Conservation (phyloP, 2,329 filamentous ascomycete species). For the Fusarium domesticum region DNA sequence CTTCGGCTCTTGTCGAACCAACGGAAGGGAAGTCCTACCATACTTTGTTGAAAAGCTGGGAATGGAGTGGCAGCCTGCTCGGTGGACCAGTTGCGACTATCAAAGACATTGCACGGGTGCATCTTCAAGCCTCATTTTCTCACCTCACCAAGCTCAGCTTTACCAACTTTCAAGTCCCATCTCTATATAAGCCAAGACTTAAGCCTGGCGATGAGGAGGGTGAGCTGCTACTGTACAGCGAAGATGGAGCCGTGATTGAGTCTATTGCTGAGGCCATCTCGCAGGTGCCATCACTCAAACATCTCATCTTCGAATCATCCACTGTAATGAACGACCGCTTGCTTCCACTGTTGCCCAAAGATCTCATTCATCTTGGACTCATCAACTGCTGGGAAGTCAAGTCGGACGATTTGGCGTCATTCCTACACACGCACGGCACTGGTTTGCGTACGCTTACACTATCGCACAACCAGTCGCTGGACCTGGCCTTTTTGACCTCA, state of each 20-base stretch:
- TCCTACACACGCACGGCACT: conserved; percentile 64
- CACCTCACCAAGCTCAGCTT: conserved; percentile 56
- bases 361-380: conserved; percentile 66
- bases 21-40: conserved; percentile 32
- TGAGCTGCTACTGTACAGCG: conserved; percentile 34
- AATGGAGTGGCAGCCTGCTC: conserved; percentile 58
- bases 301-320: conserved; percentile 72
- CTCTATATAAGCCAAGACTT: conserved; percentile 39
- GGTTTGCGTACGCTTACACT: conserved; percentile 66
- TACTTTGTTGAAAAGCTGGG: conserved; percentile 52
- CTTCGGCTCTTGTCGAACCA: conserved; percentile 40
- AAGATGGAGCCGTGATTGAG: conserved; percentile 43
- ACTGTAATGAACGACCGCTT: conserved; percentile 66
- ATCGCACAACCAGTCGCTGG: conserved; percentile 76
- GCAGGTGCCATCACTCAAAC: conserved; percentile 59
- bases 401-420: conserved; percentile 62
- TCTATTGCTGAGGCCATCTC: conserved; percentile 34
- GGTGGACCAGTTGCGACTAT: conserved; percentile 45
- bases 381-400: conserved; percentile 76
- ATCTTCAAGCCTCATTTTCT: conserved; percentile 55
- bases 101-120: conserved; percentile 49
- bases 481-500: conserved; percentile 67
- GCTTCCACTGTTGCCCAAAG: conserved; percentile 64
- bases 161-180: conserved; percentile 61
- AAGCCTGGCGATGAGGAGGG: conserved; percentile 32